Base-by-base conservation (phyloP, 495 filamentous ascomycete genomes). In the Zalerion maritima region DNA sequence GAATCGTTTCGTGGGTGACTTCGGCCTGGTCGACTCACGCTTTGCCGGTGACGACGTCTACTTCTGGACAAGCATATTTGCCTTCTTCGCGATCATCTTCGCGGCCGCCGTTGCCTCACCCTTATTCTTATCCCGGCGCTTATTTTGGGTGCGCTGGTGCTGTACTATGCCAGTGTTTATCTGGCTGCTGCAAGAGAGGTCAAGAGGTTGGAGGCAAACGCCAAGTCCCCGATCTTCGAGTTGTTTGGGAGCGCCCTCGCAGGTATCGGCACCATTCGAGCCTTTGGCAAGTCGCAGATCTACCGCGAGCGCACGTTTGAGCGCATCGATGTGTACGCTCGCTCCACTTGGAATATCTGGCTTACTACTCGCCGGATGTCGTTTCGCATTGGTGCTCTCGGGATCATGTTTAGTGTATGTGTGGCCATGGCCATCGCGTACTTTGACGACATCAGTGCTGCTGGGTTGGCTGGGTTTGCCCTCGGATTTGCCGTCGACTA, bases 241-340 rank as follows among this genome's bases (percentile, higher is more conserved):
- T 64, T 66, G 7, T 72, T 81, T 35, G 62, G 60, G 3, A 60
- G 67, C 1, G 60, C 66, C 5, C 57, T 79, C 1, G 56, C 58
- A 8, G 77, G 78, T 2, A 49, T 81, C 3, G 51, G 59, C 8
- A 80, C 76, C 1, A 75, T 82, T 18, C 67, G 77, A 1, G 72
- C 74, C 0, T 81, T 70, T 37, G 59, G 43, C 12, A 67, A 64
- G 29, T 48, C 51, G 0, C 42, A 64, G 13, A 55, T 51, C 10
- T 81, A 70, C 33, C 56, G 69, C 14, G 42, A 61, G 2, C 46
- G 58, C 6, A 73, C 78, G 55, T 67, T 62, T 32, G 30, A 36
- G 9, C 55, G 63, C 17, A 64, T 80, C 34, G 72, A 81, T 44
- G 45, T 52, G 11, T 63, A 66, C 41, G 48, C 55, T 9, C 53